phyloP scores from a whole-genome alignment of 1,284 basidiomycete species.

The Cryptococcus sp. region DNA sequence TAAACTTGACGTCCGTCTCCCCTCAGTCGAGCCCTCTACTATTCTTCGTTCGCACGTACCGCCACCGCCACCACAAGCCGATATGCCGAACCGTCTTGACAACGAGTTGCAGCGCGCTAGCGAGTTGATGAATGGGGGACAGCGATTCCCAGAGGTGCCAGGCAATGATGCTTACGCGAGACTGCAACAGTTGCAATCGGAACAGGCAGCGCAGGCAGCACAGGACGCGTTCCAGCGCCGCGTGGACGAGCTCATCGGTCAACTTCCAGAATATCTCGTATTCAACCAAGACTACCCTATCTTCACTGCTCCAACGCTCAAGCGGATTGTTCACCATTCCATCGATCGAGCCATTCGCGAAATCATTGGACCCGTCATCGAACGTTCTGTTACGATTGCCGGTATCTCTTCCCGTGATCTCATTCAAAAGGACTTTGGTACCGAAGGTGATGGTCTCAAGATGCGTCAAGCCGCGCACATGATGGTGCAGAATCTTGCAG shows the following conservation, averaged over 20 bases:
- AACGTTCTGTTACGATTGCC: constrained; percentile 98
- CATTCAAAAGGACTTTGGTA: constrained; percentile 94
- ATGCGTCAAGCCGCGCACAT: constrained; percentile 88
- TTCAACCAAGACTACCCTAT: constrained; percentile 66
- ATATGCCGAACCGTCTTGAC: constrained; percentile 44
- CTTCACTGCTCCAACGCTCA: constrained; percentile 76
- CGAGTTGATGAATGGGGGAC: constrained; percentile 32
- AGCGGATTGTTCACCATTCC: constrained; percentile 86
- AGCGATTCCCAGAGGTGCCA: constrained; percentile 37
- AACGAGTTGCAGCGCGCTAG: constrained; percentile 42
- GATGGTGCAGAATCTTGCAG: constrained; percentile 97
- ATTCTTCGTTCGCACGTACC: constrained; percentile 60
- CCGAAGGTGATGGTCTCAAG: constrained; percentile 88
- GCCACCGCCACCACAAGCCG: constrained; percentile 45
- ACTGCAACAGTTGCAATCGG: constrained; percentile 49
- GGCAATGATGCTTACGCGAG: constrained; percentile 43
- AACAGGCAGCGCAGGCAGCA: constrained; percentile 50
- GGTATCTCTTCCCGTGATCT: constrained; percentile 96
- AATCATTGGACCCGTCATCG: constrained; percentile 97
- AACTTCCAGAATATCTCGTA: constrained; percentile 74
- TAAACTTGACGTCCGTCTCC: constrained; percentile 83
- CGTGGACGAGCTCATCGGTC: constrained; percentile 61
- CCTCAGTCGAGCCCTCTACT: constrained; percentile 78
- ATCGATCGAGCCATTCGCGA: constrained; percentile 95
- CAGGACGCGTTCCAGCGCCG: constrained; percentile 51